Base-by-base conservation (phyloP, 495 filamentous ascomycete genomes). In the Parachaetomium inaequale region DNA sequence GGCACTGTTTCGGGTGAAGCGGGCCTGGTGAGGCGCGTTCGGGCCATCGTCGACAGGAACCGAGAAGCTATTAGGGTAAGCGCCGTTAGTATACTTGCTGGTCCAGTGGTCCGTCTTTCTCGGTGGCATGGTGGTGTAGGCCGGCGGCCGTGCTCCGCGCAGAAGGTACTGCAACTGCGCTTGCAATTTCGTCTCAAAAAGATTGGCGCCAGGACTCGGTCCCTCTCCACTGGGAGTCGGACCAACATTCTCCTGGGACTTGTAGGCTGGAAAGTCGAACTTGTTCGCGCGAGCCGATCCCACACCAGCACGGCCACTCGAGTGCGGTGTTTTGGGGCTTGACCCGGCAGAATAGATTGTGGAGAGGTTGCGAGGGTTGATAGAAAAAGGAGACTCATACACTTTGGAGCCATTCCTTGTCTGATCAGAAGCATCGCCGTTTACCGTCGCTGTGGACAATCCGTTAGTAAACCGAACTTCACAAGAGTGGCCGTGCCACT, bases 1-100 rank as follows among this genome's bases (percentile, higher is more conserved):
- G 34, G 86, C 79, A 68, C 87, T 92, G 51, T 79, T 82, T 55
- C 82, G 84, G 52, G 77, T 69, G 55, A 82, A 78, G 17, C 77
- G 69, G 23, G 75, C 71, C 31, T 62, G 65, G 21, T 62, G 53
- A 7, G 59, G 62, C 15, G 74, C 29, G 10, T 47, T 71, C 21
- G 68, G 51, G n/a, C n/a, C n/a, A 12, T 69, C 72, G 47, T 78
- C 71, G 56, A 73, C 69, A 56, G 75, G 68, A 59, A 84, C 77
- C 43, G 72, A 70, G 56, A 86, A 86, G 69, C 85, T 87, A 75
- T 55, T 61, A 32, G 29, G 58, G 52, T 46, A 59, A 57, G 45
- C 17, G 45, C 59, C 40, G 68, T 82, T 70, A 80, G 78, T 65
- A 53, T 65, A 50, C 40, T 59, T 56, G 45, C 63, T 68, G 29